Base-by-base conservation (phyloP, 1,284 basidiomycete species). In the Rhodofomes roseus region DNA sequence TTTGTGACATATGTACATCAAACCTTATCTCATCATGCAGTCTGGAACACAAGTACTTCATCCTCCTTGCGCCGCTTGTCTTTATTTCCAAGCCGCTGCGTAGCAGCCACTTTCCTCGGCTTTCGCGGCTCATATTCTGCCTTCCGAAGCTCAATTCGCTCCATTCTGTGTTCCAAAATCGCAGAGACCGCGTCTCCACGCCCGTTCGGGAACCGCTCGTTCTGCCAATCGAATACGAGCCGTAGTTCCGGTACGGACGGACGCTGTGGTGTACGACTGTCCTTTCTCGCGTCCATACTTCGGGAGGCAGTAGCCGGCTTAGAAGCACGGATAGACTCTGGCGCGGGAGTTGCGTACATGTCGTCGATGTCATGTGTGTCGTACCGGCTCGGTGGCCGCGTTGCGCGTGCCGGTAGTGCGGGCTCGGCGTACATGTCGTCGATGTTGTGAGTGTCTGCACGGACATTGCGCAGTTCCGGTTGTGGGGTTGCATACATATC, bases 231-330 rank as follows among this genome's bases (percentile, higher is more conserved):
- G 22, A 58, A 60, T 11, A 60, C 46, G 9, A 60, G 55, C n/a
- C 8, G 50, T 9, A 62, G 59, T 27, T 63, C 62, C 34, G 63
- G 62, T 63, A 55, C 51, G 61, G 61, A 2, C 53, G 25, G 40
- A 9, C 14, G 29, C n/a, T 25, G 36, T 31, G 61, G 27, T 60
- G 8, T 11, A 6, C 22, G 37, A 34, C 29, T 23, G 34, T 44
- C 18, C 11, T 44, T 34, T 34, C 31, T 34, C 31, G 31, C 4
- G 31, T 34, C 31, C 31, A 34, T 11, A 34, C 4, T 11, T 34
- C 31, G 31, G 31, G 7, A 4, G 9, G 43, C 14, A 23, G 6
- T 14, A 4, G 9, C 43, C 14, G 41, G 41, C 41, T 8, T 18
- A 43, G 18, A 2, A 14, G 55, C 7, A 52, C 39, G 9, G n/a